Evolutionary conservation across 176 grass and related monocot species (phyloP), one percentile per base, ranked within the genome.

Genomic region (Carex pumila): DNA sequence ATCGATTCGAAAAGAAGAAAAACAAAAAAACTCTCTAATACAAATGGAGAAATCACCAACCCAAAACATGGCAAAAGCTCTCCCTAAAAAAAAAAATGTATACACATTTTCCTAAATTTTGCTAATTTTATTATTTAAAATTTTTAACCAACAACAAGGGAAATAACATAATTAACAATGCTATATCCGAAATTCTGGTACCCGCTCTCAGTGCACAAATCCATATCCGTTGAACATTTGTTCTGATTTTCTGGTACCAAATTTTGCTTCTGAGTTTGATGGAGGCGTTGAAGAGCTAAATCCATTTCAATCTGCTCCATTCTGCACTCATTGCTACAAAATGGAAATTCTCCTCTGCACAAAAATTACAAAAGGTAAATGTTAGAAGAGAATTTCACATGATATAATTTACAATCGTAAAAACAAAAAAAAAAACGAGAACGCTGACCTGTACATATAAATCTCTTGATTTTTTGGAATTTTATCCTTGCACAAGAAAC

Each of bases 281-380:
- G 61, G 61, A 82, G 60, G 7, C 7, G 19, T 19, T 79, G n/a
- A 73, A 85, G 69, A 2, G 71, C 17, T 18, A 29, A 18, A 52
- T 79, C 70, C 84, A 85, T 85, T 56, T 79, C 36, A 5, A 78
- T 78, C 25, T 85, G 84, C 34, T 85, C 84, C 17, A 18, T 34
- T 67, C 66, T 77, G 69, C 84, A 85, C 36, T 85, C 70, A 2
- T 22, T 0, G 70, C 84, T 85, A 45, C 84, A 85, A 85, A 85
- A 85, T 36, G 84, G 71, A 12, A 53, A 29, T 9, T 85, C 84
- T 50, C 84, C 84, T 85, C 84, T 85, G 69, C 60, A 85, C 25
- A 15, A 49, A 50, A 65, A 80, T 5, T 58, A 37, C 1, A 55
- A 3, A 66, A 68, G 65, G 12, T 15, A 32, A 7, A 68, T 10